Evolutionary conservation across 1,284 basidiomycete genomes (phyloP), one percentile per base, ranked within the genome.

Genomic region (Ceratobasidium sp.): DNA sequence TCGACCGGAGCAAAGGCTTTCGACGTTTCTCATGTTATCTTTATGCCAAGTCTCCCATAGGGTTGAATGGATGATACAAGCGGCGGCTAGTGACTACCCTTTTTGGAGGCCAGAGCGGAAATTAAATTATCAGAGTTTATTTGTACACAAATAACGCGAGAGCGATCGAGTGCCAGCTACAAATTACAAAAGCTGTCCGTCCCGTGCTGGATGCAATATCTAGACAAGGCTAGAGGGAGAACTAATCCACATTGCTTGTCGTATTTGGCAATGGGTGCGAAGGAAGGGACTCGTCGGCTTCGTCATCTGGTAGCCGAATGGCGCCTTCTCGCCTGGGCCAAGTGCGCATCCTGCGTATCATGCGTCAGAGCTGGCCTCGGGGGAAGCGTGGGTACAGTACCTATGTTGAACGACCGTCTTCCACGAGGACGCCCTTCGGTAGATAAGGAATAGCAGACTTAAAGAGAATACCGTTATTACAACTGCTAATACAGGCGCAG

Each of bases 341-440:
- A 34, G 65, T 70, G 10, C 53, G 53, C 48, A 70, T 57, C 43
- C 65, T 70, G 41, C 30, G n/a, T n/a, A n/a, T n/a, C n/a, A n/a
- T n/a, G n/a, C n/a, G n/a, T n/a, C n/a, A n/a, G n/a, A n/a, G n/a
- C n/a, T n/a, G n/a, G n/a, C n/a, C n/a, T n/a, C n/a, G n/a, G n/a
- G n/a, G n/a, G n/a, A n/a, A n/a, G n/a, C n/a, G 23, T 34, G 28
- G 16, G n/a, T 23, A 32, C 26, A 9, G 43, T 58, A 70, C 65
- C 65, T 70, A 30, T 70, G 65, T 48, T 58, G 65, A 12, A 70
- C 65, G 9, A 70, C 53, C 10, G 53, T 43, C 43, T 70, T 70
- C 65, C 65, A 70, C 39, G 45, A 58, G 28, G 65, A 70, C 34
- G 65, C 65, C 34, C 53, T 43, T 58, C 65, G 53, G 16, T 70